Evolutionary conservation across 2,329 filamentous ascomycete species (phyloP).

Genomic region (Phymatotrichopsis omnivora): DNA sequence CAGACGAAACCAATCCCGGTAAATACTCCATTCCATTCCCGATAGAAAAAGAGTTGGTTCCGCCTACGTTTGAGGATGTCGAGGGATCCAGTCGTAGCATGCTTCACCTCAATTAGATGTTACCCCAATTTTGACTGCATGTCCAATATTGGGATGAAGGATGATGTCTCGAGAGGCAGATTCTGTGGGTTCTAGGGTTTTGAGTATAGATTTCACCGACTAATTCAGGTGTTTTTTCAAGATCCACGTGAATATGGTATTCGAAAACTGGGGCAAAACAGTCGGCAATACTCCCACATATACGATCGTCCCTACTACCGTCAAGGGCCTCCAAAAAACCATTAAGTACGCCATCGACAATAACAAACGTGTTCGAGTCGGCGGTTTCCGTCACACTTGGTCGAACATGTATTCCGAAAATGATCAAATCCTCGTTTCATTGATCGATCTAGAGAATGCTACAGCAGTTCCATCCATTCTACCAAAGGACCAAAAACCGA

Average conservation of each 20-base stretch:
- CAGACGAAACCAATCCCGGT: constrained; percentile 35
- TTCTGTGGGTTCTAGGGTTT: too few relatives aligned
- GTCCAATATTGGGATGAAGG: neutral
- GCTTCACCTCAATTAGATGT: too few relatives aligned
- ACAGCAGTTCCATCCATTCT: constrained; percentile 33
- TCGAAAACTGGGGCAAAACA: constrained; percentile 39
- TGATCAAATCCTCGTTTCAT: constrained; percentile 38
- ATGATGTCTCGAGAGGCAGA: too few relatives aligned
- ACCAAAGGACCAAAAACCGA: constrained; percentile 20
- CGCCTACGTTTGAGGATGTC: too few relatives aligned
- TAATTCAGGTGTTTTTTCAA: constrained; percentile 14
- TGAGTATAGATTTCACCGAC: too few relatives aligned
- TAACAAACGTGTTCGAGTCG: constrained; percentile 36
- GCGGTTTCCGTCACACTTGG: constrained; percentile 41
- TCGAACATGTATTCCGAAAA: constrained; percentile 37
- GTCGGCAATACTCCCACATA: constrained; percentile 36
- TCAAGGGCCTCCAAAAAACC: constrained; percentile 37
- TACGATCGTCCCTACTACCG: constrained; percentile 39
- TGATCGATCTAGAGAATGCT: constrained; percentile 36
- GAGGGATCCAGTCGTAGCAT: too few relatives aligned
- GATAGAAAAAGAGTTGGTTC: too few relatives aligned
- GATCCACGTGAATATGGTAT: constrained; percentile 33
- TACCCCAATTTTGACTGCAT: too few relatives aligned
- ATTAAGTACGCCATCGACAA: constrained; percentile 36
- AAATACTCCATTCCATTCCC: constrained; percentile 12